These are phyloP conservation scores for Pseudogymnoascus sp. DNA, from an alignment of 2,329 filamentous ascomycete species.

Conservation along the genomic window DNA sequence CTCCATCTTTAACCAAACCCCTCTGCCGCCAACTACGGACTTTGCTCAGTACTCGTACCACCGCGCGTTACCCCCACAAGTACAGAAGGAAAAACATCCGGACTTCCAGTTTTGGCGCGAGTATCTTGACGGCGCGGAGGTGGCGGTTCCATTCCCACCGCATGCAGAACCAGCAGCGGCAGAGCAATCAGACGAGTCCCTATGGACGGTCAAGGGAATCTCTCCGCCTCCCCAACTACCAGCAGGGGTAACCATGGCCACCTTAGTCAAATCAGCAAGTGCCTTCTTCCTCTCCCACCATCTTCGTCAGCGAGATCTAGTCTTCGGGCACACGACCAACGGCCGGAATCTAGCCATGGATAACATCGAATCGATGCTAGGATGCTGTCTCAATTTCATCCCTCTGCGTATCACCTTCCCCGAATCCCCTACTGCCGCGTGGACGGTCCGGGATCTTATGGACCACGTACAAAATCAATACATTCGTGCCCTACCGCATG, in stretches of 20 bases:
- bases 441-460: constrained; percentile 26
- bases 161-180: neutral
- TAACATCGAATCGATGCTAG: constrained; percentile 34
- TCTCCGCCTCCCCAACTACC: neutral
- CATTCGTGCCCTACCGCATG: constrained; percentile 35
- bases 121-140: neutral
- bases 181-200: neutral
- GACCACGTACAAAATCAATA: constrained; percentile 36
- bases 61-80: neutral
- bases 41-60: neutral
- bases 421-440: constrained; percentile 27
- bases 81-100: neutral
- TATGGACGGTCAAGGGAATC: neutral
- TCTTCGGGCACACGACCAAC: constrained; percentile 35
- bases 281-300: constrained; percentile 32
- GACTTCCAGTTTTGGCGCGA: neutral
- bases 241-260: constrained; percentile 11
- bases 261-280: constrained; percentile 28
- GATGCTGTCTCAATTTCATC: constrained; percentile 36
- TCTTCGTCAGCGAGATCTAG: constrained; percentile 30
- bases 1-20: neutral
- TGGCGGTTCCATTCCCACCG: neutral
- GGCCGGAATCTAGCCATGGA: constrained; percentile 32
- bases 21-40: neutral
- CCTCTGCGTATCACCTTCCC: constrained; percentile 31